phyloP scores from a whole-genome alignment of 2,329 filamentous ascomycete species.

The Cladophialophora immunda region DNA sequence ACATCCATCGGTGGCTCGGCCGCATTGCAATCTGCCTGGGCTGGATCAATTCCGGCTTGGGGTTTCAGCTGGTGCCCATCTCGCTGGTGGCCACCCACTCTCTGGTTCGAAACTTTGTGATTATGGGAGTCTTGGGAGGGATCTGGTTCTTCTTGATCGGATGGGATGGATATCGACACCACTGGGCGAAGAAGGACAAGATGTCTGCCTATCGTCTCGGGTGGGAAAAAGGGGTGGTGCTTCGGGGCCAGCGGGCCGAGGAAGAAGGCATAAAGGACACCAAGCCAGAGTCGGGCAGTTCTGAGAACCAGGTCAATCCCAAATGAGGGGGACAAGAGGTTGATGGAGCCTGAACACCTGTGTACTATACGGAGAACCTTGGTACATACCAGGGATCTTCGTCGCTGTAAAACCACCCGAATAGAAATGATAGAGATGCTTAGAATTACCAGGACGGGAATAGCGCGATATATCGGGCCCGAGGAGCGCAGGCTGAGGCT shows the following conservation, averaged over 20 bases:
- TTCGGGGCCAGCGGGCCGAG: neutral
- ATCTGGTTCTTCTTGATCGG: conserved; percentile 27
- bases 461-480: neutral
- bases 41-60: conserved; percentile 65
- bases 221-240: conserved; percentile 17
- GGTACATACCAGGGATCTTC: neutral
- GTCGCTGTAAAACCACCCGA: neutral
- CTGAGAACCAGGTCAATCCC: neutral
- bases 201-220: conserved; percentile 16
- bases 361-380: neutral
- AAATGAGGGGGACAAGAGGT: neutral
- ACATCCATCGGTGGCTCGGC: conserved; percentile 65
- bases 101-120: conserved; percentile 23
- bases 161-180: conserved; percentile 19
- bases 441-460: neutral
- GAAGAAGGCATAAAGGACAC: conserved; percentile 3
- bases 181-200: conserved; percentile 23
- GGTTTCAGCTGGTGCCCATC: conserved; percentile 56
- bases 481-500: too few relatives aligned
- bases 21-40: conserved; percentile 61
- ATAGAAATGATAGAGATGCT: neutral
- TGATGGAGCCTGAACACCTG: neutral
- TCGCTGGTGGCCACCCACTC: conserved; percentile 17
- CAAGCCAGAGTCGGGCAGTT: neutral
- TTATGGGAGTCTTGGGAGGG: conserved; percentile 28